phyloP scores from a whole-genome alignment of 2,329 filamentous ascomycete species.

The Botryosphaeria dothidea region DNA sequence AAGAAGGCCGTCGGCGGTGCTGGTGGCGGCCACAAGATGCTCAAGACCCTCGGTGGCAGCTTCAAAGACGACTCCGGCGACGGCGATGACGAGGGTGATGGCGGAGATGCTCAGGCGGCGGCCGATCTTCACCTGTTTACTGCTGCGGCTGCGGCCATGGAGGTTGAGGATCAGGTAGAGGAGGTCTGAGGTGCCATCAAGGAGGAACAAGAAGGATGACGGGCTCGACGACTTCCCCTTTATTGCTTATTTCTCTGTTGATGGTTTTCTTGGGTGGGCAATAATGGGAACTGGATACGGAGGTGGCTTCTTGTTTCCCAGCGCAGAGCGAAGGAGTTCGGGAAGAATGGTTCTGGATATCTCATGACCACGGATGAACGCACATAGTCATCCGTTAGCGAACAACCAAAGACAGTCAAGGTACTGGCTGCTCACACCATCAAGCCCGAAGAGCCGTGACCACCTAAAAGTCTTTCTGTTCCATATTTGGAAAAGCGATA shows the following conservation, averaged over 20 bases:
- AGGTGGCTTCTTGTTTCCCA: neutral
- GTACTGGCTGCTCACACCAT: too few species aligned
- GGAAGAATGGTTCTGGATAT: too few species aligned
- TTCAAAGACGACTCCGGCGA: neutral
- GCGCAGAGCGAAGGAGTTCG: too few species aligned
- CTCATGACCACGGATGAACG: too few species aligned
- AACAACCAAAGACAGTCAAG: too few species aligned
- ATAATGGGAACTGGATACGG: neutral
- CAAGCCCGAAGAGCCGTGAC: too few species aligned
- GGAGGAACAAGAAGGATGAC: too few species aligned
- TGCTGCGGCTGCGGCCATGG: neutral
- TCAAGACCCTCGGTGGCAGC: neutral
- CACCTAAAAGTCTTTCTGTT: too few species aligned
- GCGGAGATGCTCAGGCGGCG: neutral
- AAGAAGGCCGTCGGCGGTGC: neutral
- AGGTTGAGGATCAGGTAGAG: neutral
- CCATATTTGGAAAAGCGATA: neutral
- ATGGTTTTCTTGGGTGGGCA: too few species aligned
- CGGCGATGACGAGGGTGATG: neutral
- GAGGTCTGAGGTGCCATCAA: neutral
- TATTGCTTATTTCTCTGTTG: too few species aligned
- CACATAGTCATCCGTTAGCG: too few species aligned
- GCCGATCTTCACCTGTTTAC: neutral
- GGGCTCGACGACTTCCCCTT: too few species aligned
- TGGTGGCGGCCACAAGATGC: neutral